Base-by-base conservation (phyloP, 176 grass and related monocot genomes). In the Avena eriantha region DNA sequence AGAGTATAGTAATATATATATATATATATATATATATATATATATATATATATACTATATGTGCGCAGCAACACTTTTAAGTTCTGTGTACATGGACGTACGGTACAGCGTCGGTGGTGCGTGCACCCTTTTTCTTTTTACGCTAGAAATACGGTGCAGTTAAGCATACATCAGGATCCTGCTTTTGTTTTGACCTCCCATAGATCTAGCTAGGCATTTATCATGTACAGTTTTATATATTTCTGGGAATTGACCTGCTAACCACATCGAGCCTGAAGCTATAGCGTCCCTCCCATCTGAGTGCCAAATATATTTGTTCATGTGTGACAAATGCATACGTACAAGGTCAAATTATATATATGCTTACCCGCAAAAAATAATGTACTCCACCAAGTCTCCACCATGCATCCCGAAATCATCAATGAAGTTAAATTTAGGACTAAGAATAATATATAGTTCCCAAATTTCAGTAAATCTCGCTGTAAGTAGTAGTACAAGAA, bases 241-340 rank as follows among this genome's bases (percentile, higher is more conserved):
- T 34, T 72, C 2, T 46, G 56, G 35, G 35, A 87, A 91, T 84
- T 84, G 81, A 84, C 85, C 23, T 41, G 67, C 85, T 80, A 87
- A 83, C 80, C 35, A 51, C 18, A 36, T 8, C 45, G 51, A 51
- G 55, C 15, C 18, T 49, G 55, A 83, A 83, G 57, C 48, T 29
- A 35, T 68, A 50, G 35, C 12, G 43, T 49, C 13, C 24, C 68
- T 26, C 22, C 47, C 59, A 47, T 53, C 24, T 5, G 43, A 71
- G 84, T 64, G 22, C 11, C 22, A 22, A 46, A 64, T 29, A 50
- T 57, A 56, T 39, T 57, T 46, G 16, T 51, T 74, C 49, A 21
- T 5, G 31, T 51, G 63, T 59, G 45, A 29, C 31, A 21, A 21
- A 34, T 53, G 16, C 67, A 8, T 23, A 53, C 12, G 54, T 80